These are phyloP conservation scores for Saururus chinensis DNA, from an alignment of 164 flowering plant genomes.

Conservation along the genomic window DNA sequence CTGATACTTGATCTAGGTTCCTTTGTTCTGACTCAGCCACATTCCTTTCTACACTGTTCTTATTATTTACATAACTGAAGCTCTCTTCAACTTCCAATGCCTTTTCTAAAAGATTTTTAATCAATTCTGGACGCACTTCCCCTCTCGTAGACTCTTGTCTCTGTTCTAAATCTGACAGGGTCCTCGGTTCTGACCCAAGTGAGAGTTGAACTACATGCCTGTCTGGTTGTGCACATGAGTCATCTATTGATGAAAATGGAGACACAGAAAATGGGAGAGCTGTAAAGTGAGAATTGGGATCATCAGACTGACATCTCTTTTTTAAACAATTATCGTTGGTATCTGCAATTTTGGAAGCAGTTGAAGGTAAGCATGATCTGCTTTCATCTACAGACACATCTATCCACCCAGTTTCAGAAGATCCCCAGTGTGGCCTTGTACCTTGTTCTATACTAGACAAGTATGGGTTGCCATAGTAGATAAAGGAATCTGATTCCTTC, in stretches of 20 bases:
- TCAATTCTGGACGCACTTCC: not conserved
- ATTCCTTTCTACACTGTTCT: slow-evolving; percentile 1
- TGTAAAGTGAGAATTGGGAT: slow-evolving; percentile 14
- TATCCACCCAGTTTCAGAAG: slow-evolving; percentile 11
- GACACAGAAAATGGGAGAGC: slow-evolving; percentile 1
- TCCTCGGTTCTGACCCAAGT: slow-evolving; percentile 5
- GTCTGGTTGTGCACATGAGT: not conserved
- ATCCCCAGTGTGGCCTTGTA: slow-evolving; percentile 7
- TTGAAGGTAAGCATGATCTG: slow-evolving; percentile 13
- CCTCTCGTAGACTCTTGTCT: not conserved
- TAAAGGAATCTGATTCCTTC: slow-evolving; percentile 5
- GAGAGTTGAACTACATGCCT: slow-evolving; percentile 3
- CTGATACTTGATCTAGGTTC: slow-evolving; percentile 9
- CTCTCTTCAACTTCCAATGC: not conserved
- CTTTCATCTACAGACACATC: slow-evolving; percentile 18
- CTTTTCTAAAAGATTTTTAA: not conserved
- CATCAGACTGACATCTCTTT: slow-evolving; percentile 14
- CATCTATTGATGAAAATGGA: not conserved
- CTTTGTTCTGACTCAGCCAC: slow-evolving; percentile 1
- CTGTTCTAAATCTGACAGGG: not conserved
- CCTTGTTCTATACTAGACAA: not conserved
- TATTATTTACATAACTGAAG: not conserved
- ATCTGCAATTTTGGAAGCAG: slow-evolving; percentile 8
- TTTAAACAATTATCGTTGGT: slow-evolving; percentile 5
- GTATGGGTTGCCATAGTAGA: slow-evolving; percentile 2